Base-by-base conservation (phyloP, 208 protist genomes). In the Polymyxa betae region DNA sequence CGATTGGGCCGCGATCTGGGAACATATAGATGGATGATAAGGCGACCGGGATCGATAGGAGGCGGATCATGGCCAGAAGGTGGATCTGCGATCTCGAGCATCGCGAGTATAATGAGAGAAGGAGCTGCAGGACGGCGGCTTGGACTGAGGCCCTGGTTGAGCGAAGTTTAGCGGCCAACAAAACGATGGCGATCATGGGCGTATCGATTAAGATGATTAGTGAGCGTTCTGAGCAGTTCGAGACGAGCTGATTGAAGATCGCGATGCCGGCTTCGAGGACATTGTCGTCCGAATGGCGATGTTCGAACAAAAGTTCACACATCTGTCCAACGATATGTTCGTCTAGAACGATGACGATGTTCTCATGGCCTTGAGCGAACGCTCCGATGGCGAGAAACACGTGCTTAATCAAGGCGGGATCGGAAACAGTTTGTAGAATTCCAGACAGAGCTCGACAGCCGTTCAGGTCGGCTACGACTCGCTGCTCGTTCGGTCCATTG, bases 321-420 rank as follows among this genome's bases (percentile, higher is more conserved):
- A 82, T 82, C 16, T 45, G n/a, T 5, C 35, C 40, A 5, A 82
- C 5, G 35, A n/a, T n/a, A n/a, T 35, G n/a, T 5, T 35, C 72
- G 35, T 35, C n/a, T 12, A 82, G n/a, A 5, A 82, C 16, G 40
- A 82, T 5, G n/a, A 38, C 72, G 40, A 82, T 82, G 72, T 82
- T 82, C 72, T 82, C 72, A 40, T 35, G 72, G 72, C 72, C 5
- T 43, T 82, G 72, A n/a, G 72, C 72, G 72, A 82, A 82, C 72
- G 72, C 40, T 5, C 35, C 72, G 35, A 82, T 82, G 72, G 72
- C n/a, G 16, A 82, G 5, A 20, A 82, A n/a, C 5, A 5, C 5
- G 16, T 43, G n/a, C n/a, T 82, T 82, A 12, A 43, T 43, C 5
- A 82, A 5, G 16, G 35, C 35, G 16, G n/a, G n/a, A 20, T n/a